A percentile compares a stretch with the other conserved stretches of the same genome.
Evolutionary conservation across 768 basidiomycete genomes (phyloP).

Genomic region (Collybia nuda): DNA sequence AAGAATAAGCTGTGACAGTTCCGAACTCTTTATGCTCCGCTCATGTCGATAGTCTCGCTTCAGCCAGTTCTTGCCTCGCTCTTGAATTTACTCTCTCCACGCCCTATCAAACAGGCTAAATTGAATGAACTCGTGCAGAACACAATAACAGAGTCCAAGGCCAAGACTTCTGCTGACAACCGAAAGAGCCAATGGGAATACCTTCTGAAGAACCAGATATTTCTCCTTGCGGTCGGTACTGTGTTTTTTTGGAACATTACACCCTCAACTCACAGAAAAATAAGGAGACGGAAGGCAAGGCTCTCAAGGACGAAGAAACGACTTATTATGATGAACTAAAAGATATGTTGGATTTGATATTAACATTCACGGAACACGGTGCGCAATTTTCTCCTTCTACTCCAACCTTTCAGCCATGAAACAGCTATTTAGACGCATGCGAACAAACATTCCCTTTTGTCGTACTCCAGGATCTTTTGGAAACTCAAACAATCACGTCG

Average conservation of each 20-base stretch:
- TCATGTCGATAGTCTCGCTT: conserved; percentile 47
- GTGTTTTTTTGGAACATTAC: neutral
- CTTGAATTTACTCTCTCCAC: conserved; percentile 49
- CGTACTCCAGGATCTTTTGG: conserved; percentile 78
- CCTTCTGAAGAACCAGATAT: conserved; percentile 68
- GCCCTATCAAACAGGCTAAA: conserved; percentile 43
- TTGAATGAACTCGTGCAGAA: conserved; percentile 51
- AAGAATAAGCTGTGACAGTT: conserved; percentile 6
- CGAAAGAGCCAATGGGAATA: conserved; percentile 76
- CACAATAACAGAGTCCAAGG: conserved; percentile 40
- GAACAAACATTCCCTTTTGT: conserved; percentile 73
- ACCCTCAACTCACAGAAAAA: neutral
- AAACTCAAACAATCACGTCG: conserved; percentile 81
- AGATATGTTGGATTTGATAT: conserved; percentile 67
- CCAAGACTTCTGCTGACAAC: conserved; percentile 52
- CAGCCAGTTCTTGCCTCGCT: conserved; percentile 49
- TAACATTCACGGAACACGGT: conserved; percentile 81
- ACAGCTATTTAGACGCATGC: conserved; percentile 58
- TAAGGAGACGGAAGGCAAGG: conserved; percentile 68
- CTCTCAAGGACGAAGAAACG: conserved; percentile 48
- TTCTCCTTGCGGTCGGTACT: conserved; percentile 64
- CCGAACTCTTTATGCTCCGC: conserved; percentile 18
- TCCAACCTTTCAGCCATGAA: neutral
- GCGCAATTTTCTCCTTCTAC: conserved; percentile 17
- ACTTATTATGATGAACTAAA: conserved; percentile 63